A percentile compares a stretch with the other conserved stretches of the same genome.
phyloP scores from a whole-genome alignment of 768 basidiomycete genomes.

The Lactarius quietus region DNA sequence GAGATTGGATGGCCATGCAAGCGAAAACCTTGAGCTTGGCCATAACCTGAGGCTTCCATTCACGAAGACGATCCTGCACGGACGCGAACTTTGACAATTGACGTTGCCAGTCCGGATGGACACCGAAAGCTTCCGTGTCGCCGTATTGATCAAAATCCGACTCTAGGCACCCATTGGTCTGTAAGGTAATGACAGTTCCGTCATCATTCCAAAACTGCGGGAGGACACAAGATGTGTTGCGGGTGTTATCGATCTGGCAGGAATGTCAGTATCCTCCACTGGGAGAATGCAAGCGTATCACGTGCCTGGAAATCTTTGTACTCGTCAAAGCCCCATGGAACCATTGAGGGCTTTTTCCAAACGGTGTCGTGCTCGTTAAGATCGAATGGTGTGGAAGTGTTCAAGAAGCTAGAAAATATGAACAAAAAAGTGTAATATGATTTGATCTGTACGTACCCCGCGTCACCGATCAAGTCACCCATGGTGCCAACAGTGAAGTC shows the following conservation, averaged over 20 bases:
- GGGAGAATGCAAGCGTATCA: conserved; percentile 6
- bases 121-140: conserved; percentile 97
- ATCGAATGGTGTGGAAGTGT: conserved; percentile 74
- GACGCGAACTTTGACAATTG: conserved; percentile 94
- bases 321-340: conserved; percentile 82
- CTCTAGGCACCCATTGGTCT: conserved; percentile 63
- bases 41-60: conserved; percentile 83
- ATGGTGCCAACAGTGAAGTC: conserved; percentile 96
- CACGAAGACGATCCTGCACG: conserved; percentile 92
- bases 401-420: conserved; percentile 54
- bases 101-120: conserved; percentile 91
- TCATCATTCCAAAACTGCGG: conserved; percentile 81
- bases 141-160: conserved; percentile 96
- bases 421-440: conserved; percentile 19
- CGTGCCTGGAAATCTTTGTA: conserved; percentile 79
- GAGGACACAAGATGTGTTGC: conserved; percentile 69
- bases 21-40: conserved; percentile 72
- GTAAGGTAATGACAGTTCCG: conserved; percentile 56
- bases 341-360: conserved; percentile 72
- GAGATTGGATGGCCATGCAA: conserved; percentile 82
- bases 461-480: conserved; percentile 80
- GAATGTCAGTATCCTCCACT: conserved; percentile 10
- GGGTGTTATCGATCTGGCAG: conserved; percentile 57
- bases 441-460: conserved; percentile 53
- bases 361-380: conserved; percentile 66